Base-by-base conservation (phyloP, 2,329 filamentous ascomycete species). In the Ascochyta rabiei region DNA sequence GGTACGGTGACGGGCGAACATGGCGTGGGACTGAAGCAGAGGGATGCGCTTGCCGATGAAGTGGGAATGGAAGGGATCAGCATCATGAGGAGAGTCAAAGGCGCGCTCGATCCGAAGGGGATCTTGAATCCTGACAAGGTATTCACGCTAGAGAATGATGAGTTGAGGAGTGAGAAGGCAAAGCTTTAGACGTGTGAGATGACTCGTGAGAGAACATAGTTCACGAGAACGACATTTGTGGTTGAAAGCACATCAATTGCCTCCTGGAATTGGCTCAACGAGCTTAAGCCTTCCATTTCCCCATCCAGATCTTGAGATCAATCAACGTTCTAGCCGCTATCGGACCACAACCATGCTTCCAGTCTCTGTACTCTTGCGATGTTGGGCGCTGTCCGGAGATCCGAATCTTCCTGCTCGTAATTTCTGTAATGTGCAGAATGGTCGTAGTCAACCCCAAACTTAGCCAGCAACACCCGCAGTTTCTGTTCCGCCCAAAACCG, bases 1-100 rank as follows among this genome's bases (percentile, higher is more conserved):
- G 91, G 91, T 1, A 95, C 91, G 0, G 88, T 92, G 0, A 93
- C 90, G 21, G 90, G 90, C 30, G 90, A 95, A 76, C 90, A 95
- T 75, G 90, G 90, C 9, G 87, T 95, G 40, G 90, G 90, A 6
- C 75, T 93, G 45, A 88, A 93, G 60, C 91, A 93, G 84, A 82
- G 90, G 63, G 90, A 93, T 71, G 91, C 92, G 69, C 80, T 95
- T 44, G 81, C 84, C 7, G 88, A 93, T 64, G 90, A 95, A 76
- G 81, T 95, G 24, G 90, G 90, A 12, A 78, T 84, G 72, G 81
- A 77, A 12, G 90, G 90, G 0, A 89, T 95, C 6, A 88, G 90
- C 73, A 79, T 86, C 18, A 95, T 95, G 90, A 84, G 90, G 75
- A 89, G 86, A 84, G 83, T 93, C 70, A 95, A 95, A 79, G 80